phyloP scores from a whole-genome alignment of 23 red algal species.

The Gracilaria domingensis region DNA sequence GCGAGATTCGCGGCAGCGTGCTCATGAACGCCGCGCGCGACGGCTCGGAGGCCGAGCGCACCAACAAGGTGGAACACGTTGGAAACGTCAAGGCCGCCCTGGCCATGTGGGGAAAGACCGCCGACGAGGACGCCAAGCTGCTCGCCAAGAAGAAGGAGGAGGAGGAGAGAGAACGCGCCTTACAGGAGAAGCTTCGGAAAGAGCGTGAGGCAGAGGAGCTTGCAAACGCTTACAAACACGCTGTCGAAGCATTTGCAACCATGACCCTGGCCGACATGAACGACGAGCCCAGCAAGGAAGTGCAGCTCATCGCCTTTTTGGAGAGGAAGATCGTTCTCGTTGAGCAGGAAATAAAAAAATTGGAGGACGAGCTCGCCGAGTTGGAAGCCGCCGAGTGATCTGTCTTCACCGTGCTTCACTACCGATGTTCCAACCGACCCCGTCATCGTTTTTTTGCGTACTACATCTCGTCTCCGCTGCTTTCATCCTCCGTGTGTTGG shows the following conservation, averaged over 20 bases:
- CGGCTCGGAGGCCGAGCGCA: conserved; percentile 51
- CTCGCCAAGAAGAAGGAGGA: conserved; percentile 60
- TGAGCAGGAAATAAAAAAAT: conserved; percentile 59
- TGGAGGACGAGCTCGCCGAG: conserved; percentile 58
- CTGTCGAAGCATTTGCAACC: conserved; percentile 47
- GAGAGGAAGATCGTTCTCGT: conserved; percentile 71
- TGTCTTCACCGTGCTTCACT: background rate
- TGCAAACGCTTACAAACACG: conserved; percentile 1
- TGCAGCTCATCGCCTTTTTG: conserved; percentile 57
- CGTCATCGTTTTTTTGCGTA: background rate
- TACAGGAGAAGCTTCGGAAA: conserved; percentile 32
- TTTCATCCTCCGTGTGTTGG: conserved; percentile 15
- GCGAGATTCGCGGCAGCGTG: conserved; percentile 51
- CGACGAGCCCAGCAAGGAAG: conserved; percentile 55
- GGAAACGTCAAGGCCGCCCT: conserved; percentile 65
- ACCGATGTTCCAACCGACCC: background rate
- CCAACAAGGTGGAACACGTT: conserved; percentile 36
- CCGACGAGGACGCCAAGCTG: conserved; percentile 52
- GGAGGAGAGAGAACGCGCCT: conserved; percentile 20
- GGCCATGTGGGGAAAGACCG: conserved; percentile 76
- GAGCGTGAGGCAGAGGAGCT: conserved; percentile 55
- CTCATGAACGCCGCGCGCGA: conserved; percentile 47
- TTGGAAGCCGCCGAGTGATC: conserved; percentile 40
- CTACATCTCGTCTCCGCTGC: conserved; percentile 17
- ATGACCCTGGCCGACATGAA: conserved; percentile 21